Evolutionary conservation across 192 early-diverging fungal genomes (phyloP), one percentile per base, ranked within the genome.

Genomic region (Cladochytrium replicatum): DNA sequence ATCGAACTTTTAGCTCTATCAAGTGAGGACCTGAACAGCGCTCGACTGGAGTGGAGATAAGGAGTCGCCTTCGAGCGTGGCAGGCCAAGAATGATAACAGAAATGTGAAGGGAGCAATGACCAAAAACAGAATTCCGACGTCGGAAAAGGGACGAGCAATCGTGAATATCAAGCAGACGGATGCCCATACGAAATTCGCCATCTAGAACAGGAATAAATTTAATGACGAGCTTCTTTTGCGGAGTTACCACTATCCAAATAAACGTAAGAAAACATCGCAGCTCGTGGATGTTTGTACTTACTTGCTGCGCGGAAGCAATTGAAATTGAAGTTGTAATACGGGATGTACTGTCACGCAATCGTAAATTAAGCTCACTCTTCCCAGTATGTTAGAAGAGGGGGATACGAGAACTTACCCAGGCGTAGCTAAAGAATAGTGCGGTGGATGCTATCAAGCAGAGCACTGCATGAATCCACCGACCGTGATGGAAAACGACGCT

Each of bases 271-370:
- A n/a, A n/a, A n/a, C n/a, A n/a, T n/a, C n/a, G n/a, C 28, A 67
- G 46, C 2, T 48, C 54, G 11, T 61, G 49, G 19, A 54, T 55
- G 7, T 9, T n/a, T n/a, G n/a, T n/a, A n/a, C n/a, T 41, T 9
- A 52, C 15, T 1, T 11, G 46, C 17, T 19, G 38, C 19, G 23
- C 64, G 43, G 26, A 71, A 57, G 2, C 63, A 40, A 2, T 60
- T 44, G 44, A 56, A 71, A 1, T 40, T 13, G 48, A 51, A 64
- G 48, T 57, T 29, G 45, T 71, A 71, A 50, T 64, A 71, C 6
- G 69, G 64, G 32, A 71, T 63, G 57, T 68, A 71, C 69, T 58
- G 34, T 13, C n/a, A n/a, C n/a, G n/a, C n/a, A n/a, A n/a, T n/a
- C n/a, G n/a, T n/a, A n/a, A n/a, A n/a, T n/a, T n/a, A n/a, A n/a